Percentiles rank a stretch among this genome's conserved stretches.
Evolutionary conservation across 139 green algal genomes (phyloP).

Genomic region (Chlamydomonas eustigma): DNA sequence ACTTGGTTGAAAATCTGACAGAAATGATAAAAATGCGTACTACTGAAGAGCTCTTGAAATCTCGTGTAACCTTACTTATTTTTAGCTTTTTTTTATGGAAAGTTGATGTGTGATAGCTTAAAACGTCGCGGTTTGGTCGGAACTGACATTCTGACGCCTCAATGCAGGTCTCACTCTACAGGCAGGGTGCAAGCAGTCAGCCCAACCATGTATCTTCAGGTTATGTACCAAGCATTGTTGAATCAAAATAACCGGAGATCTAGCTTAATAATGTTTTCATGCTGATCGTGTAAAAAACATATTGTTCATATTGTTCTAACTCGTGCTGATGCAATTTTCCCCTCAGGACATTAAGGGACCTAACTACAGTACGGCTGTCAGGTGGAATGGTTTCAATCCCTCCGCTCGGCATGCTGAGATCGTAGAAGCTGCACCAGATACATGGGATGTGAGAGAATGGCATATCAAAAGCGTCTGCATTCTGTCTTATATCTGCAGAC

Average conservation of each 20-base stretch:
- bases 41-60: too few species aligned
- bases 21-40: too few species aligned
- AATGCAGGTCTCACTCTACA: too few species aligned
- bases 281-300: not conserved
- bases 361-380: not conserved
- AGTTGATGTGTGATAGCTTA: too few species aligned
- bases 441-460: slow-evolving; percentile 22
- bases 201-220: too few species aligned
- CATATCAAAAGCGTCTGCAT: too few species aligned
- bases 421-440: slow-evolving; percentile 32
- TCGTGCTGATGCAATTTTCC: not conserved
- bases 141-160: too few species aligned
- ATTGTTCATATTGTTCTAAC: not conserved
- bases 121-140: too few species aligned
- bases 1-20: too few species aligned
- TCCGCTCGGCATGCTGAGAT: slow-evolving; percentile 24
- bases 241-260: not conserved
- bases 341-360: not conserved
- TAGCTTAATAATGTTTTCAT: not conserved
- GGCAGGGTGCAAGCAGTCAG: too few species aligned
- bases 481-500: not conserved
- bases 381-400: slow-evolving; percentile 10
- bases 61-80: too few species aligned
- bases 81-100: too few species aligned
- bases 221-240: not conserved